Evolutionary conservation across 164 flowering plant genomes (phyloP).

Genomic region (Tetrastigma voinierianum): DNA sequence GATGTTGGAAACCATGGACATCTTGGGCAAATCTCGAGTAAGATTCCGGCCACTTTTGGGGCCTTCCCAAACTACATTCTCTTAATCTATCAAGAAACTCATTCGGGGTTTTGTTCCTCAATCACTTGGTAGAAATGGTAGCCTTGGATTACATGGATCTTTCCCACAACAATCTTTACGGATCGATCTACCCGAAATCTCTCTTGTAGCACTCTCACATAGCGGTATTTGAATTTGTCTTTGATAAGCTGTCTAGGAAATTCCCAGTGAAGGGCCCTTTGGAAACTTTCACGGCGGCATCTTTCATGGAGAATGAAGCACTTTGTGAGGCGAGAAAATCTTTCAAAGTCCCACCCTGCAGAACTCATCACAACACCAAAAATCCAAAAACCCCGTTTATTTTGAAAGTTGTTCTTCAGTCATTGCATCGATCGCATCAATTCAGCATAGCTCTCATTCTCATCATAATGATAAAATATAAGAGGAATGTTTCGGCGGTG

Average conservation of each 20-base stretch:
- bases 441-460: neutral
- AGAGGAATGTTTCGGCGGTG: neutral
- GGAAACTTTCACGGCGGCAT: constrained; percentile 11
- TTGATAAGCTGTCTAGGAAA: constrained; percentile 10
- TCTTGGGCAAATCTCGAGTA: constrained; percentile 9
- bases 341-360: neutral
- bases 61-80: neutral
- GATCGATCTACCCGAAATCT: constrained; percentile 5
- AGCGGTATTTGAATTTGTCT: constrained; percentile 7
- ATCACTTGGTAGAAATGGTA: neutral
- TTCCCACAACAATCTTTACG: constrained; percentile 7
- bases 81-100: constrained; percentile 1
- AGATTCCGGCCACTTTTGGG: constrained; percentile 2
- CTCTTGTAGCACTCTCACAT: constrained; percentile 6
- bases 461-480: too few species aligned
- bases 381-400: too few species aligned
- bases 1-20: neutral
- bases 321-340: constrained; percentile 4
- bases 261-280: constrained; percentile 16
- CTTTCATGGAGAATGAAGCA: constrained; percentile 10
- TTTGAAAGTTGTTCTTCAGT: neutral
- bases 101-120: constrained; percentile 7
- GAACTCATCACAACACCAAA: neutral
- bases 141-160: constrained; percentile 9
- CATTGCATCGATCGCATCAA: neutral